phyloP scores from a whole-genome alignment of 116 monocot genomes.

The Phalaenopsis hybrid region DNA sequence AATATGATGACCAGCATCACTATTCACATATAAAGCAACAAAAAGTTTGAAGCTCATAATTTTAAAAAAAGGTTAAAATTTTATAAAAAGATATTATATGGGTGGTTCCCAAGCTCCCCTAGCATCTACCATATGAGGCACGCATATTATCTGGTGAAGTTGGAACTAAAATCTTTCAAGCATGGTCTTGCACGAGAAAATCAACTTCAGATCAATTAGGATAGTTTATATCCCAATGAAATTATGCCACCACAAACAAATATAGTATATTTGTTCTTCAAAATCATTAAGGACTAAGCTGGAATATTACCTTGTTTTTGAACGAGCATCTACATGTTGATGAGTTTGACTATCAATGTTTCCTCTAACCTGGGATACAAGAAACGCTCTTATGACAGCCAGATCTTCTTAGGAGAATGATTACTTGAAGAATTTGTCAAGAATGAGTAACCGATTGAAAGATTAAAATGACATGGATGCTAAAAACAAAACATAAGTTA shows the following conservation, averaged over 20 bases:
- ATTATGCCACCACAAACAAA: neutral
- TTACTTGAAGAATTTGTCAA: too few relatives aligned
- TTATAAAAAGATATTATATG: neutral
- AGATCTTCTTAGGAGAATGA: neutral
- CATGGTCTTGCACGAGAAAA: neutral
- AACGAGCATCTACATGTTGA: conserved; percentile 92
- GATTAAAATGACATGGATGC: neutral
- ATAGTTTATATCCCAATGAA: neutral
- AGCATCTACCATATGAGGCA: neutral
- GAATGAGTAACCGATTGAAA: neutral
- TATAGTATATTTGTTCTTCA: neutral
- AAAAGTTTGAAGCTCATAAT: neutral
- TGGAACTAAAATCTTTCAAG: neutral
- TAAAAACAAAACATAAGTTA: neutral
- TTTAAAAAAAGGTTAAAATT: neutral
- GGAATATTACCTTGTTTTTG: conserved; percentile 62
- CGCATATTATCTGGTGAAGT: neutral
- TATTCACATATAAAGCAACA: neutral
- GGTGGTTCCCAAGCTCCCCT: neutral
- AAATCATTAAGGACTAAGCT: neutral
- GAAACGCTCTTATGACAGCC: neutral
- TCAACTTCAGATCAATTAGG: neutral
- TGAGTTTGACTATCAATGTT: conserved; percentile 65
- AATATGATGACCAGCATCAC: neutral
- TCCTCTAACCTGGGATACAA: conserved; percentile 61